Evolutionary conservation across 495 filamentous ascomycete species (phyloP), one percentile per base, ranked within the genome.

Genomic region (Daldinia decipiens): DNA sequence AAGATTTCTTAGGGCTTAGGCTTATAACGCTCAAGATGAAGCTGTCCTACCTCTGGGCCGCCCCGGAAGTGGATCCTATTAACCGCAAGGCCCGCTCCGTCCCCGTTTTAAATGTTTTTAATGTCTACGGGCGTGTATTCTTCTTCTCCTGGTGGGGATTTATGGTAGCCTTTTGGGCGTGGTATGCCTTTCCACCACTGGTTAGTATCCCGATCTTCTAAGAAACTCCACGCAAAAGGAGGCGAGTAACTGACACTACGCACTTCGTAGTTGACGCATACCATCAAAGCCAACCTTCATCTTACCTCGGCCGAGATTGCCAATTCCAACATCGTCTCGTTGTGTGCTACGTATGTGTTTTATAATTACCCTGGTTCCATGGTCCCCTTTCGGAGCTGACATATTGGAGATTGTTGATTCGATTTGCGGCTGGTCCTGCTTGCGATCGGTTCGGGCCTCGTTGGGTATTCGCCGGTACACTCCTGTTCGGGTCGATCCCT

Each of bases 71-170:
- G 77, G 94, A 96, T 75, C 93, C 93, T 0, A 82, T 89, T 78
- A 96, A 91, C 76, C 84, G 84, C 15, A 96, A 96, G 77, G 94
- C 94, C 34, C 87, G 85, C 43, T 91, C 91, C 0, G 88, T 98
- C 54, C 95, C 94, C 0, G 75, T 92, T 34, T 77, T 98, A 29
- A 98, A 98, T 76, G 89, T 91, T 8, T 74, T 93, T 65, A 87
- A 96, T 72, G 76, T 87, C 67, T 75, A 98, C 85, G 94, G 95
- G 51, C 87, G 94, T 3, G 93, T 95, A 0, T 97, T 96, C 79
- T 93, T 93, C 84, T 97, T 98, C 81, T 93, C 93, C 0, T 97
- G 94, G 91, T 87, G 93, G 54, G 95, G 95, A 8, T 98, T 98
- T 82, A 92, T 98, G 89, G 88, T 98, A 63, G 93, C 94, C 21